These are phyloP conservation scores for Diospyros kaki DNA, from an alignment of 148 eudicot genomes.

Conservation along the genomic window DNA sequence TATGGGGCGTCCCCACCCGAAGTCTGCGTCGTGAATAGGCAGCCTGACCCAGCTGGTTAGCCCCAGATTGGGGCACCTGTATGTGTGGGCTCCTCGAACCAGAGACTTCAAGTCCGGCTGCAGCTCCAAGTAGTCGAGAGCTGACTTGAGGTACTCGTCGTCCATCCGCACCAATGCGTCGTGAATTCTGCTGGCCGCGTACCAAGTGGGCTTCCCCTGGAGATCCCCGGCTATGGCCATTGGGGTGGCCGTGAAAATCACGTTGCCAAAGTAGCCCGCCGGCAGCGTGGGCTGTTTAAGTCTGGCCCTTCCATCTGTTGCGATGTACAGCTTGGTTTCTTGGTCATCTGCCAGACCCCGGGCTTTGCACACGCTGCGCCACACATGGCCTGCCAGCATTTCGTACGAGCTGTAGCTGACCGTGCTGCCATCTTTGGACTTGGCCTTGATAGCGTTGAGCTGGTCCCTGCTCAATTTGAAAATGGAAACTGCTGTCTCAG, in stretches of 20 bases:
- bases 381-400: slow-evolving; percentile 47
- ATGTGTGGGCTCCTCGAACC: slow-evolving; percentile 35
- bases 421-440: slow-evolving; percentile 42
- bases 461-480: slow-evolving; percentile 42
- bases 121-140: slow-evolving; percentile 39
- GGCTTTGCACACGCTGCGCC: slow-evolving; percentile 39
- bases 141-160: slow-evolving; percentile 34
- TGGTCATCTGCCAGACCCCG: slow-evolving; percentile 42
- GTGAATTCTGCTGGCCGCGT: slow-evolving; percentile 39
- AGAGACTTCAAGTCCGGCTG: slow-evolving; percentile 45
- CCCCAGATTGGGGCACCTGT: slow-evolving; percentile 43
- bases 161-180: slow-evolving; percentile 42
- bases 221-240: slow-evolving; percentile 41
- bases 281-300: slow-evolving; percentile 32
- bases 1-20: slow-evolving; percentile 43
- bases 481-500: slow-evolving; percentile 30
- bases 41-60: slow-evolving; percentile 36
- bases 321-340: slow-evolving; percentile 41
- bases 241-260: slow-evolving; percentile 50
- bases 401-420: slow-evolving; percentile 42
- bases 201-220: slow-evolving; percentile 35
- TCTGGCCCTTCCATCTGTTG: slow-evolving; percentile 45
- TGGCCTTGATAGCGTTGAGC: slow-evolving; percentile 34
- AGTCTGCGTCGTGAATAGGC: slow-evolving; percentile 48
- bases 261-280: slow-evolving; percentile 48